These are phyloP conservation scores for Dichotomocladium elegans DNA, from an alignment of 371 early-diverging fungal genomes.

Conservation along the genomic window DNA sequence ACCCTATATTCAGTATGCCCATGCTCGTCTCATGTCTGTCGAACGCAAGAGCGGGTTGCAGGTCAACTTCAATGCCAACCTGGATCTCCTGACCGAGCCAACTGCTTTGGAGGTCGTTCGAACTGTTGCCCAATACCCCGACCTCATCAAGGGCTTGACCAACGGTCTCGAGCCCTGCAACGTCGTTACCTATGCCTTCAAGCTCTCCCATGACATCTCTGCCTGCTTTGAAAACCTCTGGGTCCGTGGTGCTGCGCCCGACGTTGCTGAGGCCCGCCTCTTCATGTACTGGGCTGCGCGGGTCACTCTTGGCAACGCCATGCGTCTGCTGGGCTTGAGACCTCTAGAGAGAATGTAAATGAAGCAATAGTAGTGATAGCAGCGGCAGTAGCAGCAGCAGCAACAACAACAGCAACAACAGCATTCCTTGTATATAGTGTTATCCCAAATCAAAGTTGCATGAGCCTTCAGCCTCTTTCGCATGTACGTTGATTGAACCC, in stretches of 20 bases:
- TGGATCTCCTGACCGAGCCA: constrained; percentile 69
- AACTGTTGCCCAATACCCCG: constrained; percentile 89
- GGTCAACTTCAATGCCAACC: constrained; percentile 60
- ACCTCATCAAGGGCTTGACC: constrained; percentile 66
- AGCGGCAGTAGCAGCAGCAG: too few species aligned
- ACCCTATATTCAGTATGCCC: constrained; percentile 98
- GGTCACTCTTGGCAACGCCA: constrained; percentile 81
- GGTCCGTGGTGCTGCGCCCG: constrained; percentile 78
- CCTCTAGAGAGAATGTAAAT: constrained; percentile 87
- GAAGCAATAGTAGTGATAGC: too few species aligned
- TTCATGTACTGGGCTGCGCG: constrained; percentile 75
- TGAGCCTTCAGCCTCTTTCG: too few species aligned
- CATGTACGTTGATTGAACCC: neutral
- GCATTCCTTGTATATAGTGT: too few species aligned
- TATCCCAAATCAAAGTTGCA: too few species aligned
- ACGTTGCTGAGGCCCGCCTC: constrained; percentile 79
- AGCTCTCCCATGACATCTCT: constrained; percentile 84
- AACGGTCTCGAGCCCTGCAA: constrained; percentile 88
- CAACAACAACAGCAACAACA: too few species aligned
- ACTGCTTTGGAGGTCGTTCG: constrained; percentile 73
- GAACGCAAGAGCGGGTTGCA: constrained; percentile 73
- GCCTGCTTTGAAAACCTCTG: constrained; percentile 78
- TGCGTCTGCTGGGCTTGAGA: constrained; percentile 72
- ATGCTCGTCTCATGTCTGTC: constrained; percentile 94
- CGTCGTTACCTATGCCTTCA: constrained; percentile 90